Base-by-base conservation (phyloP, 2,329 filamentous ascomycete genomes). In the Magnaporthales sp. region DNA sequence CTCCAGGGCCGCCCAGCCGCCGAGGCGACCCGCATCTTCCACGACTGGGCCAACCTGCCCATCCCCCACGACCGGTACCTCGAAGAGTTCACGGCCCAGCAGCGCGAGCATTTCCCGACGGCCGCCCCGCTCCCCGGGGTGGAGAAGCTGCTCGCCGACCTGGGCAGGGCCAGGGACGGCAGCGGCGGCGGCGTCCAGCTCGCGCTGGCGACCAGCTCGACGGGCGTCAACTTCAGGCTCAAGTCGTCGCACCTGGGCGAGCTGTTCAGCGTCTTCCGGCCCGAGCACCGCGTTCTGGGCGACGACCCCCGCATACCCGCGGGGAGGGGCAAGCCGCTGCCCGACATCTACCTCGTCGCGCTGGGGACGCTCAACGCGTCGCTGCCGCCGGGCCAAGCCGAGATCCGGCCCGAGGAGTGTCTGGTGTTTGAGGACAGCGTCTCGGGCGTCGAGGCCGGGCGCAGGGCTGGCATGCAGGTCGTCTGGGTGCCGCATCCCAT, bases 351-450 rank as follows among this genome's bases (percentile, higher is more conserved):
- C 77, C 80, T 96, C 9, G 82, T 98, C 0, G 94, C 95, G 0
- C 81, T 99, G 66, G 83, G 91, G 77, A 91, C 89, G 3, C 89
- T 99, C 75, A 99, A 99, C 77, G 85, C 86, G 60, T 86, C 87
- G 19, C 81, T 96, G 7, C 80, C 81, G 0, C 78, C 83, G 3
- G 87, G 86, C 54, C 88, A 90, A 65, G 80, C 83, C 70, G 80
- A 85, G 68, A 89, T 99, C 69, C 82, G 75, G 66, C 92, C 93
- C 0, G 90, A 91, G 71, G 94, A 98, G 77, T 98, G 95, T 75
- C 82, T 99, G 19, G 95, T 98, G 0, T 98, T 99, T 73, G 95
- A 99, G 79, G 95, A 99, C 77, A 92, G 90, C 62, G 93, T 98
- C 1, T 92, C 93, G 0, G 95, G 95, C 4, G 92, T 97, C 2